Percentiles rank a stretch among this genome's conserved stretches.
phyloP scores from a whole-genome alignment of 2,329 filamentous ascomycete species.

The Trichothecium sympodiale region DNA sequence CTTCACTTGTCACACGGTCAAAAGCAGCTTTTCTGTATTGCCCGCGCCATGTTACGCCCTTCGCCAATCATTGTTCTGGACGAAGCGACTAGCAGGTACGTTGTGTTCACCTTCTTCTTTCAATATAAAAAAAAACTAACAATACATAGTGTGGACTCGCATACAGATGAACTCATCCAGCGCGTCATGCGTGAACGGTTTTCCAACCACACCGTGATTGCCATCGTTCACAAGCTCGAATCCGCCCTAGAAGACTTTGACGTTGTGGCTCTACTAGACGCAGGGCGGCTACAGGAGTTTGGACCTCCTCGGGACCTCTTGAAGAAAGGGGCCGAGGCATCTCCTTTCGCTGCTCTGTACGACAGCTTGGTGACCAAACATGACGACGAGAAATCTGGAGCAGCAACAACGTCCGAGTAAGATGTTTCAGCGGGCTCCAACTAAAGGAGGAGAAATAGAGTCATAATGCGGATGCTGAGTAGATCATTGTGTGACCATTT shows the following conservation, averaged over 20 bases:
- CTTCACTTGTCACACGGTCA: constrained; percentile 32
- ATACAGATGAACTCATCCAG: constrained; percentile 11
- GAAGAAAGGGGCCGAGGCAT: no score
- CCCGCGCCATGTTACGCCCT: constrained; percentile 28
- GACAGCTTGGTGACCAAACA: no score
- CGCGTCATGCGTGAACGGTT: constrained; percentile 11
- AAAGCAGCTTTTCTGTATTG: constrained; percentile 35
- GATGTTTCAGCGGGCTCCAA: no score
- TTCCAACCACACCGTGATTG: constrained; percentile 11
- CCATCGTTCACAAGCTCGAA: constrained; percentile 14
- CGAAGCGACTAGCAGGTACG: constrained; percentile 28
- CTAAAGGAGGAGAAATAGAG: no score
- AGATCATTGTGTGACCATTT: no score
- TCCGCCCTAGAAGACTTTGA: constrained; percentile 4
- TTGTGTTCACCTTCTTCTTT: constrained; percentile 2
- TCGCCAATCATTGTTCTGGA: constrained; percentile 29
- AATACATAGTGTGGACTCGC: constrained; percentile 25
- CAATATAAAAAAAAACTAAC: no score
- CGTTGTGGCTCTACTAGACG: constrained; percentile 8
- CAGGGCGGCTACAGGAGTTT: constrained; percentile 11
- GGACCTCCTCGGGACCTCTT: constrained; percentile 8
- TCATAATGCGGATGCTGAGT: no score
- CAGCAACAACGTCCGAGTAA: no score
- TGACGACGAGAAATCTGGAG: no score
- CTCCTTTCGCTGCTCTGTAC: no score